Conservation (phyloP, 139 green algal genomes). For the Spirogloea muscicola region DNA sequence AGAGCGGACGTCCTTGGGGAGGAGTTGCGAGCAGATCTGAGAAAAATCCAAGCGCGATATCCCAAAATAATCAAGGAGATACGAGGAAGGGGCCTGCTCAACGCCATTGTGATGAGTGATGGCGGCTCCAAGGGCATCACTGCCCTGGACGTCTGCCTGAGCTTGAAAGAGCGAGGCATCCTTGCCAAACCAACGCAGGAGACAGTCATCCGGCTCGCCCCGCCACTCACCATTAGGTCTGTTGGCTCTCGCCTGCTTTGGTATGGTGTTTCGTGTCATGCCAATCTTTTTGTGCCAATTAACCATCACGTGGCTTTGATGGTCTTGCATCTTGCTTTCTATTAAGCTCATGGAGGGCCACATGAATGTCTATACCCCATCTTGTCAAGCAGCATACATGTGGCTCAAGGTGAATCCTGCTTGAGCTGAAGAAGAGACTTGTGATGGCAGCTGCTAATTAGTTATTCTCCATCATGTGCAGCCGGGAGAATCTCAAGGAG, state of each 20-base stretch:
- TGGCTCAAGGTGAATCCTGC: too few relatives aligned
- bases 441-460: too few relatives aligned
- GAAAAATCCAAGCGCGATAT: constrained; percentile 4
- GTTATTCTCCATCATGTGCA: too few relatives aligned
- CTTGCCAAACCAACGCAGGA: constrained; percentile 91
- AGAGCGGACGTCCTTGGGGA: constrained; percentile 31
- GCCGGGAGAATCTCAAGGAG: constrained; percentile 30
- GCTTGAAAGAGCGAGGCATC: constrained; percentile 64
- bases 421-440: too few relatives aligned
- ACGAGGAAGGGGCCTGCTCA: constrained; percentile 42
- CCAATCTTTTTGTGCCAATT: too few relatives aligned
- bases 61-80: constrained; percentile 23
- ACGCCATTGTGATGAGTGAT: constrained; percentile 34
- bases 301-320: too few relatives aligned
- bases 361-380: too few relatives aligned
- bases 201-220: constrained; percentile 78
- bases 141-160: constrained; percentile 86
- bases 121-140: constrained; percentile 29
- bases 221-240: constrained; percentile 55
- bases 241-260: too few relatives aligned
- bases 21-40: constrained; percentile 32
- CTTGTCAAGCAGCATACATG: too few relatives aligned
- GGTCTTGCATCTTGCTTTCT: too few relatives aligned
- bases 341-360: too few relatives aligned
- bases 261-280: too few relatives aligned